Evolutionary conservation across 495 filamentous ascomycete species (phyloP).

Genomic region (Aspergillus mulundensis): DNA sequence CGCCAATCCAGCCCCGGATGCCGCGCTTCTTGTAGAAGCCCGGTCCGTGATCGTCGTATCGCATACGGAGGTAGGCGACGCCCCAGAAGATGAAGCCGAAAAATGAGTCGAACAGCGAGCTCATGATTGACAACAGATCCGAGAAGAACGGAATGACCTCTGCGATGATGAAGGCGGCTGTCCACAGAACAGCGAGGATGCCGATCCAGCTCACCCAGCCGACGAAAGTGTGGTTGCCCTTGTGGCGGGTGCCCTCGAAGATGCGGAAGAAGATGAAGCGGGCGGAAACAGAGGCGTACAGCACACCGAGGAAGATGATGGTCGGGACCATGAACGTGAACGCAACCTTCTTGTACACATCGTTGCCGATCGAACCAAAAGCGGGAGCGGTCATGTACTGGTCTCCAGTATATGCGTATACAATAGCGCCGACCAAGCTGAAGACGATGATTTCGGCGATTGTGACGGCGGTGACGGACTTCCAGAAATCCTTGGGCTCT

Average conservation of each 20-base stretch:
- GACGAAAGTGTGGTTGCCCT: slow-evolving; percentile 71
- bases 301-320: slow-evolving; percentile 80
- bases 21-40: slow-evolving; percentile 56
- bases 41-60: slow-evolving; percentile 61
- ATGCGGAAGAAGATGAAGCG: slow-evolving; percentile 85
- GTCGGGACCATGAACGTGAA: slow-evolving; percentile 94
- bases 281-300: slow-evolving; percentile 83
- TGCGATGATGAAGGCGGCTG: slow-evolving; percentile 76
- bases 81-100: slow-evolving; percentile 97
- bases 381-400: slow-evolving; percentile 79
- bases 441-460: slow-evolving; percentile 82
- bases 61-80: slow-evolving; percentile 80
- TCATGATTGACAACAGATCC: slow-evolving; percentile 79
- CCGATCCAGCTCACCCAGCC: slow-evolving; percentile 75
- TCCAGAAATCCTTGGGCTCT: slow-evolving; percentile 81
- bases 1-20: slow-evolving; percentile 57
- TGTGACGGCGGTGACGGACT: slow-evolving; percentile 82
- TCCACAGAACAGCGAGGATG: slow-evolving; percentile 71
- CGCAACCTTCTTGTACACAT: slow-evolving; percentile 71
- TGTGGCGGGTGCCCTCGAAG: slow-evolving; percentile 72
- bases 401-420: slow-evolving; percentile 79
- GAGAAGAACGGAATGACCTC: slow-evolving; percentile 91
- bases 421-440: slow-evolving; percentile 66
- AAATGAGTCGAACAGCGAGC: slow-evolving; percentile 85
- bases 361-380: slow-evolving; percentile 71